phyloP scores from a whole-genome alignment of 495 filamentous ascomycete species.

The Aspergillus coremiiformis region DNA sequence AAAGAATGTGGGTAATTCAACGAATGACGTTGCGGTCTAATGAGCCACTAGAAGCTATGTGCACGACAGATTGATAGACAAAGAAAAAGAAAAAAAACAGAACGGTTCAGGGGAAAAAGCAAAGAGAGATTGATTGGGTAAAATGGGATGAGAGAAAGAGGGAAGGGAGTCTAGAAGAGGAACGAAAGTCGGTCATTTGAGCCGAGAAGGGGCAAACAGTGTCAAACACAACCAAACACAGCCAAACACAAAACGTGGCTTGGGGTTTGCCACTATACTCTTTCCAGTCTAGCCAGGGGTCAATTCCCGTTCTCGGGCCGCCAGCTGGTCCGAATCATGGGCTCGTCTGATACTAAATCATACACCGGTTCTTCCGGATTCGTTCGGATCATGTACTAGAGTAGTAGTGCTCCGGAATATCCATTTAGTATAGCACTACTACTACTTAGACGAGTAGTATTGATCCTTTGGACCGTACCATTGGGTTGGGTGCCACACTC shows the following conservation, averaged over 20 bases:
- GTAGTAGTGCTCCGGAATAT: too few species aligned
- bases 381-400: not conserved
- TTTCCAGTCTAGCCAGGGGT: conserved; percentile 5
- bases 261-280: not conserved
- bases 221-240: too few species aligned
- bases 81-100: not conserved
- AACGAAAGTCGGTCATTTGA: too few species aligned
- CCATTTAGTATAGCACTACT: not conserved
- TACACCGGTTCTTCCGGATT: not conserved
- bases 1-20: conserved; percentile 2
- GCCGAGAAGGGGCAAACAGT: too few species aligned
- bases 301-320: not conserved
- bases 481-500: too few species aligned
- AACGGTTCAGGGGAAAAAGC: not conserved
- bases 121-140: not conserved
- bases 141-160: not conserved
- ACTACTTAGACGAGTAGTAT: too few species aligned
- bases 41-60: not conserved
- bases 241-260: conserved; percentile 8
- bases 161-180: not conserved
- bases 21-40: not conserved
- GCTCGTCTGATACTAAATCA: too few species aligned
- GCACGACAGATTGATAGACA: not conserved
- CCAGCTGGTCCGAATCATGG: not conserved
- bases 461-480: too few species aligned